A percentile compares a stretch with the other conserved stretches of the same genome.
Conservation (phyloP, 139 green algal species). For the Micromonas commoda region DNA sequence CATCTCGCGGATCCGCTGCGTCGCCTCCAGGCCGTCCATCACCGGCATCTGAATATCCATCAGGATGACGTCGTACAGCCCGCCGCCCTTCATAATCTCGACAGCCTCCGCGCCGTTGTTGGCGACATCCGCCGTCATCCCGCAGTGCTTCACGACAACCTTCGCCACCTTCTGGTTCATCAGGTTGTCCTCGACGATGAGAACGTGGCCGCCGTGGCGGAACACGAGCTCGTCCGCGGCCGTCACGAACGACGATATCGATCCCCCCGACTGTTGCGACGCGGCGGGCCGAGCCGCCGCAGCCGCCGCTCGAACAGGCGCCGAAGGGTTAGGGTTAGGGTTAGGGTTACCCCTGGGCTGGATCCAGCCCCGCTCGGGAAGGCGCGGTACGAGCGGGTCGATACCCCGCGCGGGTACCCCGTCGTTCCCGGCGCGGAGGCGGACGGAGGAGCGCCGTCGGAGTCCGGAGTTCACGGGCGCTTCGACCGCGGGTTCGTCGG, state of each 20-base stretch:
- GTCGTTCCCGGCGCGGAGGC: too few species aligned
- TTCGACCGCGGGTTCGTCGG: too few species aligned
- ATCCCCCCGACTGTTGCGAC: not conserved
- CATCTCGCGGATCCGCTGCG: conserved; percentile 22
- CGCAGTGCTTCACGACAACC: not conserved
- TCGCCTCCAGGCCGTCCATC: conserved; percentile 68
- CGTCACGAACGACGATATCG: not conserved
- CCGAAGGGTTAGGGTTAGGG: too few species aligned
- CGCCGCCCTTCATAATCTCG: not conserved
- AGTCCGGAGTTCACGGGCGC: too few species aligned
- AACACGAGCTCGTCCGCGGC: not conserved
- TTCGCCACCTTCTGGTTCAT: not conserved
- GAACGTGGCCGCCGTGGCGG: not conserved
- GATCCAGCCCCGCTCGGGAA: too few species aligned
- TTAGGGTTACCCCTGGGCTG: too few species aligned
- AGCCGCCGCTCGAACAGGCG: too few species aligned
- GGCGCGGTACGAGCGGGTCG: too few species aligned
- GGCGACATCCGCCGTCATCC: not conserved
- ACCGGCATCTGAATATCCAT: conserved; percentile 79
- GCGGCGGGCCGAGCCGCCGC: not conserved
- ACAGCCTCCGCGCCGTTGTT: conserved; percentile 15
- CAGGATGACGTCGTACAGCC: conserved; percentile 62
- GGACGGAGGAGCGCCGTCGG: too few species aligned
- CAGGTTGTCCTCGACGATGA: conserved; percentile 17
- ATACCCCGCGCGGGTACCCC: too few species aligned